These are phyloP conservation scores for Amanita rubescens DNA, from an alignment of 768 basidiomycete genomes.

Conservation along the genomic window DNA sequence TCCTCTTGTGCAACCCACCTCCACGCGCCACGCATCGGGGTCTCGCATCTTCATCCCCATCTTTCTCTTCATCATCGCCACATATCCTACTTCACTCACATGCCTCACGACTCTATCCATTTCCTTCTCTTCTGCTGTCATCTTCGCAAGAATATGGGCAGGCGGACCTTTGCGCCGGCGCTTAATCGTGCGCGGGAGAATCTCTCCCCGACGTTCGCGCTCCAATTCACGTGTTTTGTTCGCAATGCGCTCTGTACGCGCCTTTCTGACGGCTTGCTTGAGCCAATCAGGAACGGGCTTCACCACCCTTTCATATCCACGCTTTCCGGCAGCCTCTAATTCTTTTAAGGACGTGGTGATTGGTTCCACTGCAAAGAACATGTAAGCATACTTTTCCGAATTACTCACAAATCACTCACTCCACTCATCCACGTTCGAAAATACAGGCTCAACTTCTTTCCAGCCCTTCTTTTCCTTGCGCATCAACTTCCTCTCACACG, in stretches of 20 bases:
- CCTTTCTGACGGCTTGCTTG: constrained; percentile 40
- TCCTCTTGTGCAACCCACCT: constrained; percentile 15
- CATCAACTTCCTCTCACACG: constrained; percentile 27
- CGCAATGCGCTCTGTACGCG: constrained; percentile 49
- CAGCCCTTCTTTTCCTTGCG: too few species aligned
- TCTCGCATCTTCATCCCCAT: constrained; percentile 44
- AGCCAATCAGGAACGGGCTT: constrained; percentile 43
- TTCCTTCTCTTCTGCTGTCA: constrained; percentile 40
- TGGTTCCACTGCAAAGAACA: constrained; percentile 25
- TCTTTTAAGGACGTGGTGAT: constrained; percentile 22
- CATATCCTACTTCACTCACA: constrained; percentile 64
- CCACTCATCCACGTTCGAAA: not conserved
- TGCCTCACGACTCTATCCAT: constrained; percentile 45
- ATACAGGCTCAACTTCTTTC: not conserved
- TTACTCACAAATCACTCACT: not conserved
- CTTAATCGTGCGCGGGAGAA: constrained; percentile 37
- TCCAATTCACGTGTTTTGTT: constrained; percentile 59
- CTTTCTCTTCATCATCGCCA: constrained; percentile 52
- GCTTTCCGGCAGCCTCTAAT: constrained; percentile 27
- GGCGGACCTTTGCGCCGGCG: constrained; percentile 55
- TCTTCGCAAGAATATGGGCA: constrained; percentile 45
- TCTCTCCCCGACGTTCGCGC: constrained; percentile 59
- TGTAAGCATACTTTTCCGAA: not conserved
- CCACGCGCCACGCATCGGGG: constrained; percentile 28
- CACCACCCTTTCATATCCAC: constrained; percentile 34